Evolutionary conservation across 441 rosid species (phyloP), one percentile per base, ranked within the genome.

Genomic region (Bruguiera hainesii): DNA sequence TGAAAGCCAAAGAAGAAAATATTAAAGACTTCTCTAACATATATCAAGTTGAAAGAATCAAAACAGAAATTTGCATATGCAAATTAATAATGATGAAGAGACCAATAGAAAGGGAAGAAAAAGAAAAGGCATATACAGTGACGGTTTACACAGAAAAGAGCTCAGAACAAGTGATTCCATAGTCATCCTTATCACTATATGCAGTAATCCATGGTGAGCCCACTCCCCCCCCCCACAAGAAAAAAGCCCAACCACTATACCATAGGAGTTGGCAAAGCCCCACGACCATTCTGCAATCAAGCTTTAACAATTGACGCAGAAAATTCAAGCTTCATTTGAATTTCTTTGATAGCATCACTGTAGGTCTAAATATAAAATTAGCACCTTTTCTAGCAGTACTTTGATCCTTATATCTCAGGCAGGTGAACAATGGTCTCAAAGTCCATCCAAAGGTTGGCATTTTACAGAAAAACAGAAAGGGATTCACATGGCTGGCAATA

Each of bases 21-120:
- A 50, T 73, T 63, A 69, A 60, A 20, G 15, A 53, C 11, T 28
- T 23, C 63, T 16, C 23, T 42, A 56, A 29, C 48, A 52, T 26
- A 30, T 28, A 16, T 29, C n/a, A 29, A 65, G 16, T 26, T 19
- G 37, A 33, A 33, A 6, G 37, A 7, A 33, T 33, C 37, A 7
- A 33, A 33, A 33, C 15, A 63, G 55, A 58, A 28, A 61, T 5
- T 15, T 50, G 37, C 62, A 50, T 53, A 39, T 21, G 10, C 30
- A 67, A 11, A 30, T 60, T 29, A 21, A 31, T 30, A 7, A 39
- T 20, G 13, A 13, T 42, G 37, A 50, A 42, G 37, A 56, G 20
- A 21, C 37, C 7, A 70, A 52, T 26, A 25, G 48, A 50, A 7
- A 2, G 7, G 3, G 48, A 61, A 31, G 50, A 37, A 46, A 7